Evolutionary conservation across 176 grass and related monocot species (phyloP).

Genomic region (Oropetium thomaeum): DNA sequence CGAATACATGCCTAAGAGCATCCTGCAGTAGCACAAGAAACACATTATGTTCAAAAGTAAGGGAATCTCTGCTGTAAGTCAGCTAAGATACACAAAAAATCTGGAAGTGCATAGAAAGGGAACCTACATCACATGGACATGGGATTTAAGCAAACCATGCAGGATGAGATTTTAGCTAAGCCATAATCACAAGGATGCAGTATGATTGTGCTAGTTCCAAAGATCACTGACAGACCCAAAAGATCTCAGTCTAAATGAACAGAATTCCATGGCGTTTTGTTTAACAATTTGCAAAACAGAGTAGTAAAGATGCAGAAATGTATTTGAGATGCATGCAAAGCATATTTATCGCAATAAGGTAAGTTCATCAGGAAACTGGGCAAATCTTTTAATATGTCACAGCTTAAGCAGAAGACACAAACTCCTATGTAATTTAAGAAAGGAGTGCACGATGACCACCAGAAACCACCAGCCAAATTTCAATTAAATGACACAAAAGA

Average conservation of each 20-base stretch:
- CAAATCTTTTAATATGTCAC: neutral
- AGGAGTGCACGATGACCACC: neutral
- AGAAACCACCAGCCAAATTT: neutral
- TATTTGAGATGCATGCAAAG: conserved; percentile 26
- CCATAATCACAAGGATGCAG: neutral
- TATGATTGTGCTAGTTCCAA: conserved; percentile 18
- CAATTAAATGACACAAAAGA: neutral
- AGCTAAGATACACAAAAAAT: neutral
- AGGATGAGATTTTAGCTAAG: neutral
- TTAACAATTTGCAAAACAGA: conserved; percentile 4
- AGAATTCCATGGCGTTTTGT: neutral
- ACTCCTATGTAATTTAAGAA: conserved; percentile 15
- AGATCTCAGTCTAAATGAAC: conserved; percentile 13
- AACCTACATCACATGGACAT: neutral
- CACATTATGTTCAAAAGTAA: neutral
- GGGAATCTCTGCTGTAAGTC: conserved; percentile 8
- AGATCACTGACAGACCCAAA: neutral
- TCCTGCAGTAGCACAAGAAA: conserved; percentile 55
- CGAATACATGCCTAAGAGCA: conserved; percentile 92
- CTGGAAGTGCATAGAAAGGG: conserved; percentile 3
- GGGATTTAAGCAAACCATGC: neutral
- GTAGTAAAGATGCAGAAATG: conserved; percentile 5
- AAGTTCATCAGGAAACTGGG: neutral
- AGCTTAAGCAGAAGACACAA: neutral
- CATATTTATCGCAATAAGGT: conserved; percentile 1